phyloP scores from a whole-genome alignment of 2,329 filamentous ascomycete genomes.

The Cladobotryum mycophilum region DNA sequence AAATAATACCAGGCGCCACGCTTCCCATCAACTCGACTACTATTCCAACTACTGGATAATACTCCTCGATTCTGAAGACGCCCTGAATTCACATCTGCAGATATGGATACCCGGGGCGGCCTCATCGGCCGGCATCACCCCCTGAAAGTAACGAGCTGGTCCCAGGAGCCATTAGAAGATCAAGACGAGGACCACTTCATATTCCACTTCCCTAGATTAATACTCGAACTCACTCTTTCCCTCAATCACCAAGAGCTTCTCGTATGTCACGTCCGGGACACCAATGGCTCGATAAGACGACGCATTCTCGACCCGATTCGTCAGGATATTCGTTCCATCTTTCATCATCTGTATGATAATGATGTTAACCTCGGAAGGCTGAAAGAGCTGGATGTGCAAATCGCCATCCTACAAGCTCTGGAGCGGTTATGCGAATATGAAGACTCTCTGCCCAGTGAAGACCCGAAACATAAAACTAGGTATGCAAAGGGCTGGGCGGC shows the following conservation, averaged over 20 bases:
- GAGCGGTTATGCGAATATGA: slow-evolving; percentile 12
- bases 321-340: slow-evolving; percentile 11
- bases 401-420: slow-evolving; percentile 15
- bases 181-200: neutral
- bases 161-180: neutral
- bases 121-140: neutral
- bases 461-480: neutral
- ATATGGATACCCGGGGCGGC: neutral
- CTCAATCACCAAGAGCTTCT: neutral
- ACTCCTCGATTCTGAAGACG: no score
- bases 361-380: neutral
- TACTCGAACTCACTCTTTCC: slow-evolving; percentile 1
- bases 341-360: slow-evolving; percentile 4
- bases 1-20: no score
- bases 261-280: neutral
- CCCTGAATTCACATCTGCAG: neutral
- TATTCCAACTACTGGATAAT: no score
- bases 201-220: neutral
- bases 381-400: slow-evolving; percentile 5
- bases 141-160: neutral
- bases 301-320: slow-evolving; percentile 15
- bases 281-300: slow-evolving; percentile 1
- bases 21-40: no score
- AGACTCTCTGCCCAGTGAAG: neutral
- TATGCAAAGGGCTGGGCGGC: slow-evolving; percentile 12